Conservation (phyloP, 192 early-diverging fungal species). For the Entomortierella parvispora region DNA sequence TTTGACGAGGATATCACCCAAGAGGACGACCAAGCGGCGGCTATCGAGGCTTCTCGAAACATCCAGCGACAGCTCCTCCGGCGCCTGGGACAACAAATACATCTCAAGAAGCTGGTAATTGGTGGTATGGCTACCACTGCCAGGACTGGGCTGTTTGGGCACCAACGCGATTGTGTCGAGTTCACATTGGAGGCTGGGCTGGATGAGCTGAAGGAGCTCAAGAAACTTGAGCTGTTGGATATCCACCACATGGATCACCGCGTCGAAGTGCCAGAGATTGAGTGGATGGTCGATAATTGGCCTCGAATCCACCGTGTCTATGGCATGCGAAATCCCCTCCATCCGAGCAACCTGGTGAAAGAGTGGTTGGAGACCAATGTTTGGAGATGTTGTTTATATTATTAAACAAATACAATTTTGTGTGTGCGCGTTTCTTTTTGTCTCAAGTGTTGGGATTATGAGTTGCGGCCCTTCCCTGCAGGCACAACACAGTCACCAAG, state of each 20-base stretch:
- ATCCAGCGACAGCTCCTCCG: slow-evolving; percentile 12
- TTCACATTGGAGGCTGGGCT: slow-evolving; percentile 4
- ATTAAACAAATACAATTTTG: too few species aligned
- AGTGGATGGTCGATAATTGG: slow-evolving; percentile 1
- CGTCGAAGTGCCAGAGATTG: not conserved
- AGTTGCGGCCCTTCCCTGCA: too few species aligned
- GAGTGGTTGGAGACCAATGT: too few species aligned
- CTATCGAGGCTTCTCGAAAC: not conserved
- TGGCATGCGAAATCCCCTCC: too few species aligned
- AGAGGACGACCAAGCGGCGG: too few species aligned
- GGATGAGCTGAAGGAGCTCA: not conserved
- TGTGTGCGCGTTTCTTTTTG: too few species aligned
- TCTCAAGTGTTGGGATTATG: too few species aligned
- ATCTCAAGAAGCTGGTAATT: not conserved
- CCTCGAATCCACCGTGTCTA: too few species aligned
- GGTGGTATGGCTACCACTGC: not conserved
- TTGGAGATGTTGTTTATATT: too few species aligned
- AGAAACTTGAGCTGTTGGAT: not conserved
- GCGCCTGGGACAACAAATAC: slow-evolving; percentile 6
- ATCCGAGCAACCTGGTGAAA: too few species aligned
- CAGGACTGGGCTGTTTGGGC: not conserved
- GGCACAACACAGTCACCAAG: too few species aligned
- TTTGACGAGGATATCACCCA: too few species aligned
- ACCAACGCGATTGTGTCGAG: slow-evolving; percentile 4
- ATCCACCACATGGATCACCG: slow-evolving; percentile 13